Base-by-base conservation (phyloP, 805 yeast species). In the Candida chilensis region DNA sequence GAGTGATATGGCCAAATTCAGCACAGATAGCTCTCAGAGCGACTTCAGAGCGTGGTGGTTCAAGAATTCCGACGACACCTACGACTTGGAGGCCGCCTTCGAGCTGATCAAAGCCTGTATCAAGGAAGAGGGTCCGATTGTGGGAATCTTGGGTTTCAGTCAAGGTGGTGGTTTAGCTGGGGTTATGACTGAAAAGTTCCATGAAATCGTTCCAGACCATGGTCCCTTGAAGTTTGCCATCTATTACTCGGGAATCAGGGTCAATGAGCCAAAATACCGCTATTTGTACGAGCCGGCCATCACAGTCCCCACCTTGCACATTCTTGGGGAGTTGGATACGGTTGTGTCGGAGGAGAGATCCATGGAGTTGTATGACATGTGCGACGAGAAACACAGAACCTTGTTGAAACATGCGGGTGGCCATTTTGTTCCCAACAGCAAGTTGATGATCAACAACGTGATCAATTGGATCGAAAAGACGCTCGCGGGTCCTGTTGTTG, bases 81-180 rank as follows among this genome's bases (percentile, higher is more conserved):
- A 71, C 24, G 67, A 64, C 19, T 49, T 80, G 5, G 60, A 77
- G 3, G 63, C 62, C 12, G 71, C 78, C 7, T 51, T 81, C n/a
- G 55, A 50, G 12, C 45, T 57, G 28, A 71, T 65, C 26, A 60
- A 60, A 16, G 53, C 62, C 16, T 71, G 74, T 37, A 64, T 83
- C 27, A 59, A 67, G 17, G 64, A 67, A 30, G 73, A 83, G 27
- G 86, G 85, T 1, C 96, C 96, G 2, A 83, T 85, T 40, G 81
- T 79, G 15, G 98, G 97, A 5, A 57, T 90, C 14, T 56, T 92
- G 27, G 97, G 96, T 1, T 90, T 90, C 50, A 80, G 94, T 8
- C 97, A 92, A 52, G 98, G 98, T 37, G 94, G 96, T 5, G 94
- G 92, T 2, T 57, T 90, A 20, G 78, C 85, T 1, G 83, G 90